Evolutionary conservation across 2,329 filamentous ascomycete species (phyloP).

Genomic region (Pyricularia sp.): DNA sequence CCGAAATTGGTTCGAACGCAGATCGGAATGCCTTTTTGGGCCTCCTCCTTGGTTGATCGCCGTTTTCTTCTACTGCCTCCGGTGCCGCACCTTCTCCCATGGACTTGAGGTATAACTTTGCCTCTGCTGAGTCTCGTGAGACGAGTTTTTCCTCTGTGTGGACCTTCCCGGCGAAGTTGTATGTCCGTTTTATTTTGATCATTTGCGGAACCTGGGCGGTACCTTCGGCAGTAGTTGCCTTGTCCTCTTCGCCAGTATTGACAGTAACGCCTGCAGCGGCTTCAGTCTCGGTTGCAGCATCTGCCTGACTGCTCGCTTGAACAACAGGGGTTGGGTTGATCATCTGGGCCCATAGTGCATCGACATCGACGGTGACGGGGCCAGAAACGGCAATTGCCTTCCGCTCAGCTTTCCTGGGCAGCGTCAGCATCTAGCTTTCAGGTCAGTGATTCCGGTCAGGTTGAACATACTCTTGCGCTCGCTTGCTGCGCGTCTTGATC

Average conservation of each 20-base stretch:
- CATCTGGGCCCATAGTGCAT: conserved; percentile 63
- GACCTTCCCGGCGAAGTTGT: conserved; percentile 65
- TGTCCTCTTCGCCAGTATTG: background rate
- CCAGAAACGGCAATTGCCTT: conserved; percentile 41
- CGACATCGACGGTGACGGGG: conserved; percentile 61
- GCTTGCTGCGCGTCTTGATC: conserved; percentile 64
- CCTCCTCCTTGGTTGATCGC: conserved; percentile 28
- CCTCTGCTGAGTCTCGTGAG: conserved; percentile 54
- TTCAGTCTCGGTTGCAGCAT: conserved; percentile 9
- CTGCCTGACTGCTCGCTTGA: background rate
- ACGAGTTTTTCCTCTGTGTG: conserved; percentile 66
- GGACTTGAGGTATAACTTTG: conserved; percentile 51
- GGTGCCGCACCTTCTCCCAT: conserved; percentile 23
- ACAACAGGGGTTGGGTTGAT: conserved; percentile 15
- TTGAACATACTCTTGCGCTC: conserved; percentile 47
- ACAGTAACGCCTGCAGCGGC: background rate
- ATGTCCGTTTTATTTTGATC: conserved; percentile 61
- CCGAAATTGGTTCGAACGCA: conserved; percentile 47
- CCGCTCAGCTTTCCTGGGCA: conserved; percentile 44
- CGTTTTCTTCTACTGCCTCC: conserved; percentile 14
- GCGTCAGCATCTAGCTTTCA: background rate
- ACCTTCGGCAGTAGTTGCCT: conserved; percentile 11
- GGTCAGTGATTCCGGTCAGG: too few species aligned
- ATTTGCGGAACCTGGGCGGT: conserved; percentile 23
- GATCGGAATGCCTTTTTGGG: conserved; percentile 52